Conservation (phyloP, 208 protist species). For the Wallacemonas collosoma region DNA sequence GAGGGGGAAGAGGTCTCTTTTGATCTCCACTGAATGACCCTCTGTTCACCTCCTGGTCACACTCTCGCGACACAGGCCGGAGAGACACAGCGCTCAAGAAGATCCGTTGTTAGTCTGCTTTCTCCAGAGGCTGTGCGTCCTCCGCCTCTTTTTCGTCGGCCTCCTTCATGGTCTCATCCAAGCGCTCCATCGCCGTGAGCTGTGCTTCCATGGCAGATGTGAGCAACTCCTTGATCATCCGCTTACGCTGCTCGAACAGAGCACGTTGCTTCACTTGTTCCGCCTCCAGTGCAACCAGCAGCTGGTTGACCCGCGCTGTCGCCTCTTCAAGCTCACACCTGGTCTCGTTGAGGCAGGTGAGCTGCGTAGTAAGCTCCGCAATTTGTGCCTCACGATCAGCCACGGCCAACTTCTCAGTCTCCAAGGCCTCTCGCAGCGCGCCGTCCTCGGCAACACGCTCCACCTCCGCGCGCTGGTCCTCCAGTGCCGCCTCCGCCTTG, state of each 20-base stretch:
- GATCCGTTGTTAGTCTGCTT: neutral
- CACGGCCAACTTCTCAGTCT: too few species aligned
- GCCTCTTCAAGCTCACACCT: constrained; percentile 16
- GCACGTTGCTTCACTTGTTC: neutral
- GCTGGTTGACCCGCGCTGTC: neutral
- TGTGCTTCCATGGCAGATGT: constrained; percentile 3
- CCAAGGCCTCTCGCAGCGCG: neutral
- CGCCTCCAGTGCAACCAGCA: constrained; percentile 6
- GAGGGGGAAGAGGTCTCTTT: too few species aligned
- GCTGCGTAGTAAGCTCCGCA: constrained; percentile 25
- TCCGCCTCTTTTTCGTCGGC: neutral
- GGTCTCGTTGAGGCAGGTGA: constrained; percentile 14
- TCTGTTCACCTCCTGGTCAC: too few species aligned
- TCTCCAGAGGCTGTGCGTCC: neutral
- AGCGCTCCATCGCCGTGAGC: constrained; percentile 16
- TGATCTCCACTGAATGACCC: too few species aligned
- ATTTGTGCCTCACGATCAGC: neutral
- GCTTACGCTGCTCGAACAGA: neutral
- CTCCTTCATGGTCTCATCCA: constrained; percentile 8
- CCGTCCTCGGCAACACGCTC: constrained; percentile 3
- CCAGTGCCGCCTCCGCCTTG: constrained; percentile 11
- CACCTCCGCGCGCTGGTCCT: constrained; percentile 26
- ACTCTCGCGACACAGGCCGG: neutral
- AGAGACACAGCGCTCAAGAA: neutral
- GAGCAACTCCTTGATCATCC: constrained; percentile 10